Evolutionary conservation across 495 filamentous ascomycete species (phyloP), one percentile per base, ranked within the genome.

Genomic region (Ramalina intermedia): DNA sequence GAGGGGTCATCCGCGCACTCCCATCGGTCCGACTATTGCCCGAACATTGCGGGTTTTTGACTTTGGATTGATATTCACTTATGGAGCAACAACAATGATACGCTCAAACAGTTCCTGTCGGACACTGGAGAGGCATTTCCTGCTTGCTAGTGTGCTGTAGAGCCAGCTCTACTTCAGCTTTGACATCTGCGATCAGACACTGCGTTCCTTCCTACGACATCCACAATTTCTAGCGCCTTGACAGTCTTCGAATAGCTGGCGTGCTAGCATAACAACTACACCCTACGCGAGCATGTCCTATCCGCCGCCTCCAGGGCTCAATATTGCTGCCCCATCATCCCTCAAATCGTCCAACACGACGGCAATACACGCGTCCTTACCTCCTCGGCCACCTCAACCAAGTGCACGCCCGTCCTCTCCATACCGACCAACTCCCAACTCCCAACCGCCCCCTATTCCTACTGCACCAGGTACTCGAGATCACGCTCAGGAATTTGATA

Each of bases 261-360:
- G 24, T 33, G 37, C 37, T 16, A 18, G 39, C 24, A 49, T 42
- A 38, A 2, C 37, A n/a, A 41, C 21, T 41, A 41, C 39, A 23
- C 8, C 18, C 48, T 59, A 58, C 63, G 88, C 84, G 88, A 84
- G 18, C 81, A 93, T 94, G 88, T 82, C 87, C 66, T 88, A 87
- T 74, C 84, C 85, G 60, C 84, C 85, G 58, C 85, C 85, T 81
- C 85, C 87, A 84, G 86, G 87, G 81, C 75, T 83, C 59, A 77
- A 73, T 57, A 64, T 66, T 50, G 52, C 60, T 21, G 59, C 58
- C 43, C 37, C 63, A 16, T 51, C 47, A 36, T 41, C 56, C n/a
- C 2, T 18, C 11, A 9, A 17, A 18, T 50, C 56, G 18, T 65
- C 62, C 37, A 40, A 58, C 7, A 53, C 61, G 2, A 63, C 59